These are phyloP conservation scores for Phytophthora agathidicida DNA, from an alignment of 352 stramenopile species.

Conservation along the genomic window DNA sequence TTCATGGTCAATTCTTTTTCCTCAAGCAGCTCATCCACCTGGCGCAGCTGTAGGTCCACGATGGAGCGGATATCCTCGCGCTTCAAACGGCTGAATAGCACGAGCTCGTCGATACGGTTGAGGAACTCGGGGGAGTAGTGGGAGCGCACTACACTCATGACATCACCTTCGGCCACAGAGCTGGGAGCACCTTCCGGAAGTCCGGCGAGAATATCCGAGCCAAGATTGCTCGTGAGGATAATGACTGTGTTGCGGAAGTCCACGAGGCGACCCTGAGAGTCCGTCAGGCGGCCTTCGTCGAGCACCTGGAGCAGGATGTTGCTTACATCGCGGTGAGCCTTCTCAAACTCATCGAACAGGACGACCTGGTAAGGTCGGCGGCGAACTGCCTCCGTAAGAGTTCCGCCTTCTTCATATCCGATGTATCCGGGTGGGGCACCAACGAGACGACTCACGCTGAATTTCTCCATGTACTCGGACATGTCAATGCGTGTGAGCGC, in stretches of 20 bases:
- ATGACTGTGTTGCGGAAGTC: slow-evolving; percentile 98
- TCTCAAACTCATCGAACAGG: slow-evolving; percentile 99
- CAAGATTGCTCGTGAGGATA: slow-evolving; percentile 98
- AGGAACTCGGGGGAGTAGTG: slow-evolving; percentile 98
- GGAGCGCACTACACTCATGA: slow-evolving; percentile 91
- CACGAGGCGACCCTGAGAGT: slow-evolving; percentile 94
- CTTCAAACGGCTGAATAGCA: slow-evolving; percentile 97
- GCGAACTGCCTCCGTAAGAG: slow-evolving; percentile 95
- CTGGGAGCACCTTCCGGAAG: slow-evolving; percentile 64
- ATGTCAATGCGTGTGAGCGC: slow-evolving; percentile 97
- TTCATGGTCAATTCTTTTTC: slow-evolving; percentile 93
- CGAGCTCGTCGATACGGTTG: slow-evolving; percentile 98
- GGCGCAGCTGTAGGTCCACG: slow-evolving; percentile 94
- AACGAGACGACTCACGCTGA: slow-evolving; percentile 92
- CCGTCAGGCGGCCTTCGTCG: slow-evolving; percentile 92
- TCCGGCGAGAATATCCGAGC: slow-evolving; percentile 86
- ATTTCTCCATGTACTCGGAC: slow-evolving; percentile 98
- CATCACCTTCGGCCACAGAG: slow-evolving; percentile 69
- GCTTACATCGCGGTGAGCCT: slow-evolving; percentile 96
- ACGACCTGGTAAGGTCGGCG: slow-evolving; percentile 95
- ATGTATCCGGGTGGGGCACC: slow-evolving; percentile 94
- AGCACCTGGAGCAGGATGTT: slow-evolving; percentile 96
- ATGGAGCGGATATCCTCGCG: slow-evolving; percentile 94
- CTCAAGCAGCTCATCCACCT: slow-evolving; percentile 90
- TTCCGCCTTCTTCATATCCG: slow-evolving; percentile 95